Percentiles rank a stretch among this genome's conserved stretches.
These are phyloP conservation scores for Yamadazyma conglobata DNA, from an alignment of 1,139 yeast genomes.

Conservation along the genomic window DNA sequence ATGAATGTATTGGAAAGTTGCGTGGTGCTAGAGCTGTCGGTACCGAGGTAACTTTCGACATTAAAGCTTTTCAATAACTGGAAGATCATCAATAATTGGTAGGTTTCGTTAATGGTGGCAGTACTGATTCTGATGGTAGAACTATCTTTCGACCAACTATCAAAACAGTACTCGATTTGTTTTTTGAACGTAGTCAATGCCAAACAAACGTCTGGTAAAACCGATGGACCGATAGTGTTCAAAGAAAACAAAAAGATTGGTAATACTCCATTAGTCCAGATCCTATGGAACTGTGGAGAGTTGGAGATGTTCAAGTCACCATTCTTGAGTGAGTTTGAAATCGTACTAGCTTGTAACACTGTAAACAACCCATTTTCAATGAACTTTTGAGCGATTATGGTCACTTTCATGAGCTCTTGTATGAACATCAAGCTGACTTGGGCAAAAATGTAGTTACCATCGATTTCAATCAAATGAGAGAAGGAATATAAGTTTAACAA, in stretches of 20 bases:
- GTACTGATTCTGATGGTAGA: conserved; percentile 54
- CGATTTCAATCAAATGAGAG: conserved; percentile 58
- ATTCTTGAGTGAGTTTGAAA: conserved; percentile 61
- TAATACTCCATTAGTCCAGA: conserved; percentile 82
- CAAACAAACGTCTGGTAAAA: conserved; percentile 62
- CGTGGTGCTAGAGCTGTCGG: conserved; percentile 10
- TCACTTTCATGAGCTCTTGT: conserved; percentile 63
- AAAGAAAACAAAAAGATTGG: conserved; percentile 63
- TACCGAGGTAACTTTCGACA: conserved; percentile 39
- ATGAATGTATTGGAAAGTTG: conserved; percentile 15
- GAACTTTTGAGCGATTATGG: conserved; percentile 63
- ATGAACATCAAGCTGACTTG: conserved; percentile 69
- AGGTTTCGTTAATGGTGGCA: conserved; percentile 72
- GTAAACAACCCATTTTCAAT: conserved; percentile 65
- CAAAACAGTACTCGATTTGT: conserved; percentile 63
- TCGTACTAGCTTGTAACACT: conserved; percentile 69
- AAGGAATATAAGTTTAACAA: conserved; percentile 65
- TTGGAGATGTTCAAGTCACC: conserved; percentile 55
- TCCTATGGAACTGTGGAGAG: conserved; percentile 58
- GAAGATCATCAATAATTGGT: conserved; percentile 67
- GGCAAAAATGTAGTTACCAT: conserved; percentile 67
- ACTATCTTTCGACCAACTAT: conserved; percentile 67
- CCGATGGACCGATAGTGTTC: conserved; percentile 58
- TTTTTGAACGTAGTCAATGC: conserved; percentile 62
- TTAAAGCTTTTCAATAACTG: conserved; percentile 52